Base-by-base conservation (phyloP, 352 stramenopile species). In the Globisporangium spinosum region DNA sequence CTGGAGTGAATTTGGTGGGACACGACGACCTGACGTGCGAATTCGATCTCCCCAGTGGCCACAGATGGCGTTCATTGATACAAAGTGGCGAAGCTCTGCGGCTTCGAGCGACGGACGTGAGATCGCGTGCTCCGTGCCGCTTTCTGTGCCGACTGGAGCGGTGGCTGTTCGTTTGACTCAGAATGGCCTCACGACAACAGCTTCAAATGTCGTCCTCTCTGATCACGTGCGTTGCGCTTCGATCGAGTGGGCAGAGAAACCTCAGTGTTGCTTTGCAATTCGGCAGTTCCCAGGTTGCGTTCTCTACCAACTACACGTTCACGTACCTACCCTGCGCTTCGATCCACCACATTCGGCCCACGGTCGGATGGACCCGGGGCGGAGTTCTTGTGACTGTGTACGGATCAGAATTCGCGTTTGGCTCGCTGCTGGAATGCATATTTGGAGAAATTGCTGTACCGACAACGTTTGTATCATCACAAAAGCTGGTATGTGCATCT, bases 321-420 rank as follows among this genome's bases (percentile, higher is more conserved):
- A 61, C 53, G 17, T 76, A 72, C 43, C 10, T 53, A 12, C 20
- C 58, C 5, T 60, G 62, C 15, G 69, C 78, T 23, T 58, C 17
- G 12, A 59, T 81, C 10, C 65, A 67, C 17, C 45, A 61, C 20
- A 78, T 81, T 43, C 61, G 64, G 3, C 78, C 78, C 7, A 12
- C 47, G 5, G 67, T 72, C 0, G 78, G 78, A 17, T 87, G 78
- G 77, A 74, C 67, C 60, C 69, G 70, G 20, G 75, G 78, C 9
- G 73, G 73, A 20, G 78, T 72, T 6, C 13, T 22, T 2, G 65
- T 87, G 65, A 32, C 60, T 12, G 70, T 84, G 1, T 47, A 75
- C 59, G 78, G 72, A 20, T 74, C 65, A 7, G 58, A 38, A 51
- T 75, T 84, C 40, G 7, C 12, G 0, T 78, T 70, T 58, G 73